Percentiles rank a stretch among this genome's conserved stretches.
phyloP scores from a whole-genome alignment of 345 rosid species.

The Pseudoturritis turrita region DNA sequence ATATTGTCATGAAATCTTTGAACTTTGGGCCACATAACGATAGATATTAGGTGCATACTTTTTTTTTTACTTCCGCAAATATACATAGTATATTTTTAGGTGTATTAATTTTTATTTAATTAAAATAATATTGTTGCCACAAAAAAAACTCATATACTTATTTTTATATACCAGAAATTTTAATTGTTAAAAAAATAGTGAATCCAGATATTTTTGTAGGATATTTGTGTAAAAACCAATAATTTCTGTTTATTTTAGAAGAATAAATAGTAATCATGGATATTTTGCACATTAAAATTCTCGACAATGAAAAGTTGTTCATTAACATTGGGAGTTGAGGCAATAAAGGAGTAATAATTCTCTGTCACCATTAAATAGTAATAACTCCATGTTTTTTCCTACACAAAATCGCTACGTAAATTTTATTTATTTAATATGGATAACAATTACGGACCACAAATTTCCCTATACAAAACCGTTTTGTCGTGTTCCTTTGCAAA shows the following conservation, averaged over 20 bases:
- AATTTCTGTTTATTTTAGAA: neutral
- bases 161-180: too few relatives aligned
- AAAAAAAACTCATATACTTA: too few relatives aligned
- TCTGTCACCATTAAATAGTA: conserved; percentile 7
- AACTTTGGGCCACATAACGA: neutral
- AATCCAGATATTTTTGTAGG: neutral
- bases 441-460: neutral
- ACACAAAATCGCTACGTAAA: neutral
- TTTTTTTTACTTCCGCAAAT: neutral
- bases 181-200: neutral
- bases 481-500: neutral
- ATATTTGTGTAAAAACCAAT: neutral
- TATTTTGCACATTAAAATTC: neutral
- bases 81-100: too few relatives aligned
- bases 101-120: too few relatives aligned
- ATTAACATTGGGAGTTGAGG: conserved; percentile 1
- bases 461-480: neutral
- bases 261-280: neutral
- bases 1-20: neutral
- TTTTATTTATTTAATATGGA: neutral
- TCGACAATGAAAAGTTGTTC: conserved; percentile 5
- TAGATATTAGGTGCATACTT: neutral
- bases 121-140: too few relatives aligned
- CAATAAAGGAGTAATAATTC: conserved; percentile 10
- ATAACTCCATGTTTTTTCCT: neutral